These are phyloP conservation scores for Microcos paniculata DNA, from an alignment of 345 rosid genomes.

Conservation along the genomic window DNA sequence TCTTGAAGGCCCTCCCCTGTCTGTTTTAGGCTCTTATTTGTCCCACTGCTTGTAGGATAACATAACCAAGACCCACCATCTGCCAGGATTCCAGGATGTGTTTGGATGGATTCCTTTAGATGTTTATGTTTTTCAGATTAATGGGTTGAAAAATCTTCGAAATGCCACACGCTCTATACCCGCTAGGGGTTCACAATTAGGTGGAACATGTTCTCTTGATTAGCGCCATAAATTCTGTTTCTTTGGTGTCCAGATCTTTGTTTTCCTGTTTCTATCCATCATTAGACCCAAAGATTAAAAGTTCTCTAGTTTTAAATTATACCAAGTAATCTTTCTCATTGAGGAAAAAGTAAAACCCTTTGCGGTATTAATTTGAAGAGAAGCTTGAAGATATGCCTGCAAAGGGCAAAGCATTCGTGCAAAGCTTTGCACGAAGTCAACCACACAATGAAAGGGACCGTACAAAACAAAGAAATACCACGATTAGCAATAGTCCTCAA, in stretches of 20 bases:
- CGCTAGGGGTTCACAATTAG: background rate
- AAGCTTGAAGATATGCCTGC: background rate
- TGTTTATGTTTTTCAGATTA: background rate
- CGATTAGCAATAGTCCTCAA: background rate
- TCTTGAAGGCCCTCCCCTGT: conserved; percentile 21
- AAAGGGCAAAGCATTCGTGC: background rate
- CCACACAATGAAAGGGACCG: background rate
- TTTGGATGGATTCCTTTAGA: conserved; percentile 12
- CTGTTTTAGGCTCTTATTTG: conserved; percentile 12
- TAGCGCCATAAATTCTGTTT: conserved; percentile 1
- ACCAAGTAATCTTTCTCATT: background rate
- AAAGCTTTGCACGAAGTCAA: background rate
- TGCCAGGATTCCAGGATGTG: conserved; percentile 20
- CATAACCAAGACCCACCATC: background rate
- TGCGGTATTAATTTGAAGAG: background rate
- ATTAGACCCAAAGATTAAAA: background rate
- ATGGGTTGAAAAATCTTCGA: background rate
- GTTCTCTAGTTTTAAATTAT: background rate
- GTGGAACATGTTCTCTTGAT: conserved; percentile 4
- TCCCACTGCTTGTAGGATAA: conserved; percentile 18
- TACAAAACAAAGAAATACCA: background rate
- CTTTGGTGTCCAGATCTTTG: background rate
- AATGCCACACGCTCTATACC: background rate
- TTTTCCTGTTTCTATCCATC: background rate
- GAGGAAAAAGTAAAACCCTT: background rate